Evolutionary conservation across 129 eudicot species (phyloP).

Genomic region (Helichrysum umbraculigerum): DNA sequence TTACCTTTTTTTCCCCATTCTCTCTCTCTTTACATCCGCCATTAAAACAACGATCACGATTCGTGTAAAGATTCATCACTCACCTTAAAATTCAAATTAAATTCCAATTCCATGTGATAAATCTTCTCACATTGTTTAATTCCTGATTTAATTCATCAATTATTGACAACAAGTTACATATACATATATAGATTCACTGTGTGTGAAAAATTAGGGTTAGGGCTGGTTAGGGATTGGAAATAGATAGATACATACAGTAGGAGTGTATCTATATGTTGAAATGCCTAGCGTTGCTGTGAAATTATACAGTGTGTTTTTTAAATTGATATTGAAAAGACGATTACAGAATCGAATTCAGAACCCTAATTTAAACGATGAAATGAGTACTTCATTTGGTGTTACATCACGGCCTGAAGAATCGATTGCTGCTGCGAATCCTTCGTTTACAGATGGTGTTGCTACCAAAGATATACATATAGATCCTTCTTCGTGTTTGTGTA

Average conservation of each 20-base stretch:
- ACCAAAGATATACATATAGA: slow-evolving; percentile 92
- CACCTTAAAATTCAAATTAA: neutral
- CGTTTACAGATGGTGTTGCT: slow-evolving; percentile 83
- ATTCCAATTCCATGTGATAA: slow-evolving; percentile 10
- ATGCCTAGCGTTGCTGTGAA: slow-evolving; percentile 94
- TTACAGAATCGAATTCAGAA: slow-evolving; percentile 70
- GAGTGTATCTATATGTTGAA: slow-evolving; percentile 16
- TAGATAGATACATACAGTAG: neutral
- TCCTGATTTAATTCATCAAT: neutral
- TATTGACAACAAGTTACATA: neutral
- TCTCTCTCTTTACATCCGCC: slow-evolving; percentile 34
- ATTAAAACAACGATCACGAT: slow-evolving; percentile 22
- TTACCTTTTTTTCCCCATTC: neutral
- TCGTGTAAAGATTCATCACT: slow-evolving; percentile 19
- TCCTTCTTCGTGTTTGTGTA: slow-evolving; percentile 65
- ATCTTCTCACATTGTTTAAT: slow-evolving; percentile 30
- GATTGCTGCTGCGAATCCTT: slow-evolving; percentile 64
- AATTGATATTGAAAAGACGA: slow-evolving; percentile 72
- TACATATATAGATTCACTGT: neutral
- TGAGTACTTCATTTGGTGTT: slow-evolving; percentile 57
- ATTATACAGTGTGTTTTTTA: slow-evolving; percentile 77
- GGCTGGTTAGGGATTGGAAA: neutral
- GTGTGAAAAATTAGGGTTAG: neutral
- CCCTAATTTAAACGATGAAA: slow-evolving; percentile 45
- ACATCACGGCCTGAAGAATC: slow-evolving; percentile 90